phyloP scores from a whole-genome alignment of 805 yeast species.

The Isabelozyma rhagii region DNA sequence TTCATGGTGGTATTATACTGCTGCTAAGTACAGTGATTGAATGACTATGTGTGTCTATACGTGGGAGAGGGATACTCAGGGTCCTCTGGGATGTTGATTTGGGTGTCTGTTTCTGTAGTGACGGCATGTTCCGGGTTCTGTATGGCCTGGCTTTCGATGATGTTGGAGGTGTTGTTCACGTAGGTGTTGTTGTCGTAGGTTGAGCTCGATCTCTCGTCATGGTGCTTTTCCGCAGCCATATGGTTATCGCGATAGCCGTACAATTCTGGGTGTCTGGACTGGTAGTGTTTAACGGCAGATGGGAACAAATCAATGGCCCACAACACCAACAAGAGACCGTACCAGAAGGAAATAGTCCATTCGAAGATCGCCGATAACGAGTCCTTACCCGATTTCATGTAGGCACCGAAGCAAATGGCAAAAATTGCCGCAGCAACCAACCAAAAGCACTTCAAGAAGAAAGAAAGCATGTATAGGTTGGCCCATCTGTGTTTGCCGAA shows the following conservation, averaged over 20 bases:
- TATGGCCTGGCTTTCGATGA: background rate
- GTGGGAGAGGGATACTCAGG: background rate
- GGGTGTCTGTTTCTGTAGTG: background rate
- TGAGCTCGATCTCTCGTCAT: background rate
- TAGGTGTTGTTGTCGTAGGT: background rate
- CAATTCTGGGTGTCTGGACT: constrained; percentile 25
- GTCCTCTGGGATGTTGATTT: background rate
- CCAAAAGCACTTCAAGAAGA: constrained; percentile 61
- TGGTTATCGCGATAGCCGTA: constrained; percentile 16
- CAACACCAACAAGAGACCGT: constrained; percentile 62
- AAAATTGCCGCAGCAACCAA: constrained; percentile 58
- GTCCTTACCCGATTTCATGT: constrained; percentile 27
- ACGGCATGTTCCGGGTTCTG: background rate
- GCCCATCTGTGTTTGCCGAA: constrained; percentile 37
- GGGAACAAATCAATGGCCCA: constrained; percentile 71
- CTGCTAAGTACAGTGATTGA: too few relatives aligned
- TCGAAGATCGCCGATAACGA: constrained; percentile 66
- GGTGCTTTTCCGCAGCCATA: constrained; percentile 2
- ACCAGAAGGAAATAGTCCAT: constrained; percentile 87
- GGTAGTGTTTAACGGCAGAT: constrained; percentile 43
- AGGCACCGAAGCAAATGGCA: constrained; percentile 66
- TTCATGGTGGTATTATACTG: too few relatives aligned
- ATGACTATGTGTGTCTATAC: background rate
- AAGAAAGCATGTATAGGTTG: constrained; percentile 46
- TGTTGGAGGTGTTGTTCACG: background rate